Percentiles rank a stretch among this genome's conserved stretches.
phyloP scores from a whole-genome alignment of 2,329 filamentous ascomycete genomes.

The Fusarium nelsonii region DNA sequence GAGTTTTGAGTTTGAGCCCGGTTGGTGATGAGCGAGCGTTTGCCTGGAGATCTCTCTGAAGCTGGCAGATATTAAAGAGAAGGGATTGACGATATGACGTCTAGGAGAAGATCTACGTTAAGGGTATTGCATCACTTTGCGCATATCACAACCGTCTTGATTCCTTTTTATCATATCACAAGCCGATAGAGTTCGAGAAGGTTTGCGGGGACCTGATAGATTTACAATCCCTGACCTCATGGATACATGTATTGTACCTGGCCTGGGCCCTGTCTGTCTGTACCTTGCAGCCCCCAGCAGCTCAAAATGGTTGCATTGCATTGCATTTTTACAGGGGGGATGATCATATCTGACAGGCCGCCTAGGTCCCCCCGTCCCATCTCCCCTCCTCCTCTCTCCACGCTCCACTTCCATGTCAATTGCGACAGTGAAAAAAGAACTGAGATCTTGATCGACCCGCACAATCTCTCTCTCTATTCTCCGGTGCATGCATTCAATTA shows the following conservation, averaged over 20 bases:
- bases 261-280: slow-evolving; percentile 11
- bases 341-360: slow-evolving; percentile 28
- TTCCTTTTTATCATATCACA: slow-evolving; percentile 8
- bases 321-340: slow-evolving; percentile 19
- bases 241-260: not conserved
- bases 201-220: not conserved
- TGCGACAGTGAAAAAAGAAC: not conserved
- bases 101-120: slow-evolving; percentile 10
- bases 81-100: slow-evolving; percentile 25
- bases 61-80: not conserved
- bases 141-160: slow-evolving; percentile 8
- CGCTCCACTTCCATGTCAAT: not conserved
- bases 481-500: slow-evolving; percentile 14
- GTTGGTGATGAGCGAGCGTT: slow-evolving; percentile 27
- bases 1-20: slow-evolving; percentile 30
- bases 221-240: slow-evolving; percentile 1
- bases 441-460: slow-evolving; percentile 23
- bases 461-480: not conserved
- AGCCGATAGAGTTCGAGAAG: not conserved
- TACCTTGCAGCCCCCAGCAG: slow-evolving; percentile 32
- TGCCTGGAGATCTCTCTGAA: slow-evolving; percentile 1
- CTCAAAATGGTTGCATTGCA: slow-evolving; percentile 35
- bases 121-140: slow-evolving; percentile 18
- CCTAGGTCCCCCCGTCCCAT: not conserved
- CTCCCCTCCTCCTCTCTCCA: not conserved